Evolutionary conservation across 2,329 filamentous ascomycete genomes (phyloP).

Genomic region (Raffaelea ambrosiae): DNA sequence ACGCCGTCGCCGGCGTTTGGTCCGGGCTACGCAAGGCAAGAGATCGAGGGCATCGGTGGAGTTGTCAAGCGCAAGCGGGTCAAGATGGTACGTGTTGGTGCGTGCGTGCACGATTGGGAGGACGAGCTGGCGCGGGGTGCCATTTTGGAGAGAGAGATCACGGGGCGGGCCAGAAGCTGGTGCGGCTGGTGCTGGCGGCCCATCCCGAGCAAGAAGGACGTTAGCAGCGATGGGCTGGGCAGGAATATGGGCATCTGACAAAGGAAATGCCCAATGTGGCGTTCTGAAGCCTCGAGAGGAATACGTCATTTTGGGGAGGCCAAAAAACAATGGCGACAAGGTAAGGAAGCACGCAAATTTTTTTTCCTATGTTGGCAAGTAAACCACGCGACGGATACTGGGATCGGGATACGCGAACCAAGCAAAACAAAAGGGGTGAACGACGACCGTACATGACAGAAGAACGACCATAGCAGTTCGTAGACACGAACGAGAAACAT

Average conservation of each 20-base stretch:
- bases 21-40: slow-evolving; percentile 74
- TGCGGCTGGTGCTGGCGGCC: slow-evolving; percentile 86
- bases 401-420: too few relatives aligned
- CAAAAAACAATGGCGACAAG: not conserved
- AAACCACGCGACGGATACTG: too few relatives aligned
- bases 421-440: too few relatives aligned
- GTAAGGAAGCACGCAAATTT: not conserved
- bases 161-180: slow-evolving; percentile 66
- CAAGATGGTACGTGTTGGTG: slow-evolving; percentile 70
- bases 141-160: slow-evolving; percentile 62
- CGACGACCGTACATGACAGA: too few relatives aligned
- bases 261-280: too few relatives aligned
- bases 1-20: slow-evolving; percentile 45
- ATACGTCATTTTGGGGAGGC: too few relatives aligned
- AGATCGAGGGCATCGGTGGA: slow-evolving; percentile 86
- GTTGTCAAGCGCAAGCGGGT: slow-evolving; percentile 83
- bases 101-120: slow-evolving; percentile 77
- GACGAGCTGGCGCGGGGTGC: slow-evolving; percentile 61
- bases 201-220: slow-evolving; percentile 50
- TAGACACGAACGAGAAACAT: too few relatives aligned
- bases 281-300: too few relatives aligned
- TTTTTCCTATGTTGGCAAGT: not conserved
- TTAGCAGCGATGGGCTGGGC: slow-evolving; percentile 16
- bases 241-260: too few relatives aligned
- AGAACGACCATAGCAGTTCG: too few relatives aligned